Conservation (phyloP, 352 stramenopile species). For the Peronosclerospora sorghi region DNA sequence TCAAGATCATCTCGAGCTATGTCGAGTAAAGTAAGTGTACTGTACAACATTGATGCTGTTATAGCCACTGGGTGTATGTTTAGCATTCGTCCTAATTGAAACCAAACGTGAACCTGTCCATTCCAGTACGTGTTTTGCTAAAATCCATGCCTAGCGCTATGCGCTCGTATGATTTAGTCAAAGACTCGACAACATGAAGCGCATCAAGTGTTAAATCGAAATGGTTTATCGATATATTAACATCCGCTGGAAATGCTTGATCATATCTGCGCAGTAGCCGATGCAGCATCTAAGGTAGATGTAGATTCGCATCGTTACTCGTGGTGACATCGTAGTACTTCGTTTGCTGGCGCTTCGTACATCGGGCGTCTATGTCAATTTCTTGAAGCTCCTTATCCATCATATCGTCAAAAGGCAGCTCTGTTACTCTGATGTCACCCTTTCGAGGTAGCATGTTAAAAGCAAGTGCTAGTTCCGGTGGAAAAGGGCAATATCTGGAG, state of each 20-base stretch:
- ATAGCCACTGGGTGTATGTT: no score
- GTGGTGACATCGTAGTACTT: no score
- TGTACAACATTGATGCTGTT: conserved; percentile 1
- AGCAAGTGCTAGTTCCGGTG: conserved; percentile 39
- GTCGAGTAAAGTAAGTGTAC: conserved; percentile 32
- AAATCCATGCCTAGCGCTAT: conserved; percentile 53
- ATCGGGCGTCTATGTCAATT: conserved; percentile 13
- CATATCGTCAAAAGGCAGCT: conserved; percentile 42
- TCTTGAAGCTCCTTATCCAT: conserved; percentile 36
- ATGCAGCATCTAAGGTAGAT: conserved; percentile 11
- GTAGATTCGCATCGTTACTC: neutral
- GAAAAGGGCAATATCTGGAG: conserved; percentile 51
- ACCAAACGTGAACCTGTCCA: conserved; percentile 49
- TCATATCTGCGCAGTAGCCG: conserved; percentile 28
- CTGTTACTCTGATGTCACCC: conserved; percentile 40
- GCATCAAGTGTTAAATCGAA: conserved; percentile 51
- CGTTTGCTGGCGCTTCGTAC: neutral
- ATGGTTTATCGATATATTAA: conserved; percentile 41
- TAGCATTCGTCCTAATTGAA: conserved; percentile 71
- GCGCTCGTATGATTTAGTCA: conserved; percentile 53
- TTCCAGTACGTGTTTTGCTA: conserved; percentile 33
- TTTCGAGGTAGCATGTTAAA: conserved; percentile 47
- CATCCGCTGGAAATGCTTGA: conserved; percentile 30
- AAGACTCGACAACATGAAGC: conserved; percentile 41
- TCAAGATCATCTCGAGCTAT: conserved; percentile 43